Evolutionary conservation across 352 stramenopile genomes (phyloP).

Genomic region (Poterioochromonas sp.): DNA sequence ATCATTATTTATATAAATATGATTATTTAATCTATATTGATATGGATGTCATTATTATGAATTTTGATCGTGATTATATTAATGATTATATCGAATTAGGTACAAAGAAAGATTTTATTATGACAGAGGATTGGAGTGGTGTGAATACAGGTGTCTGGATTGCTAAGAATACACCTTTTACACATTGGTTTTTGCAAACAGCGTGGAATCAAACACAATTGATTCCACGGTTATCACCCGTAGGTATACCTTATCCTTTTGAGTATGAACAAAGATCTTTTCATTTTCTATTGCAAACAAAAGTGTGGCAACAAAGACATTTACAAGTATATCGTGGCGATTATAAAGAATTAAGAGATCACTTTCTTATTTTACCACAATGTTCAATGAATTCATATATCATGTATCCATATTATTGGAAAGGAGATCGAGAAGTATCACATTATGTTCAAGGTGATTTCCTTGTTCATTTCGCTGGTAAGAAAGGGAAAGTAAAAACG

Average conservation of each 20-base stretch:
- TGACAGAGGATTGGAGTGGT: slow-evolving; percentile 42
- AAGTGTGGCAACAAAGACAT: slow-evolving; percentile 25
- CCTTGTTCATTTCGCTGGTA: slow-evolving; percentile 46
- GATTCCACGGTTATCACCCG: slow-evolving; percentile 4
- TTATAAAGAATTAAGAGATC: slow-evolving; percentile 32
- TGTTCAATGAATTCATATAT: slow-evolving; percentile 47
- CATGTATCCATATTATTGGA: slow-evolving; percentile 38
- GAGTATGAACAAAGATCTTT: slow-evolving; percentile 47
- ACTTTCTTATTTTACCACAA: slow-evolving; percentile 43
- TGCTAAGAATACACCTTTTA: slow-evolving; percentile 41
- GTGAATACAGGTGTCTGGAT: slow-evolving; percentile 45
- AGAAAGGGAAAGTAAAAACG: slow-evolving; percentile 35
- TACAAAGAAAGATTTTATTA: slow-evolving; percentile 37
- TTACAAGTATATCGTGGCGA: slow-evolving; percentile 33
- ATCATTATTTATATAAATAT: slow-evolving; percentile 40
- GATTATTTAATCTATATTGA: slow-evolving; percentile 47
- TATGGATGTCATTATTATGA: slow-evolving; percentile 47
- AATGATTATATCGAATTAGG: slow-evolving; percentile 39
- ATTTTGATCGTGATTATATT: slow-evolving; percentile 35
- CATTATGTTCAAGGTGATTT: slow-evolving; percentile 44
- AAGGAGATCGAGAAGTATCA: slow-evolving; percentile 6
- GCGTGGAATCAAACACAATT: slow-evolving; percentile 43
- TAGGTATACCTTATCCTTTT: slow-evolving; percentile 37
- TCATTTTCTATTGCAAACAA: slow-evolving; percentile 43
- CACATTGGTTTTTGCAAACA: slow-evolving; percentile 41